phyloP scores from a whole-genome alignment of 1,284 basidiomycete species.

The Thelephora terrestris region DNA sequence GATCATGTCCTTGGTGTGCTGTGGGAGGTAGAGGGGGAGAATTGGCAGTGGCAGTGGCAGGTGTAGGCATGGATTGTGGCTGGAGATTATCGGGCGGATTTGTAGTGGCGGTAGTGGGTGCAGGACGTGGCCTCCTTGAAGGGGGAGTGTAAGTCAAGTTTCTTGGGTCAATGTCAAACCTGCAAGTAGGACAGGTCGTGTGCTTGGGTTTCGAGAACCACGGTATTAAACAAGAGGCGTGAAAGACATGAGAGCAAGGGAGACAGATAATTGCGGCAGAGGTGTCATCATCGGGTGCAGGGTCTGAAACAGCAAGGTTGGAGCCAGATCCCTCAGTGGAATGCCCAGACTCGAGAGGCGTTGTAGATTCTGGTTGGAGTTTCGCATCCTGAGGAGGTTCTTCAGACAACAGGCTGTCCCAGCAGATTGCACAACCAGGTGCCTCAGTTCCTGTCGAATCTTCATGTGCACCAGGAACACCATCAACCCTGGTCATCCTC shows the following conservation, averaged over 20 bases:
- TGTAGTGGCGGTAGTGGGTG: not conserved
- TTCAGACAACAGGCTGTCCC: constrained; percentile 50
- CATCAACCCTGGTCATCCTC: constrained; percentile 50
- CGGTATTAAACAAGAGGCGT: constrained; percentile 61
- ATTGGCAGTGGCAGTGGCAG: constrained; percentile 3
- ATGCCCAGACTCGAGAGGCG: constrained; percentile 4
- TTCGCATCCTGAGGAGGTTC: constrained; percentile 21
- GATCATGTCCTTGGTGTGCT: not conserved
- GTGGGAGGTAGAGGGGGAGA: constrained; percentile 1
- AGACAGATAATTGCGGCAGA: constrained; percentile 44
- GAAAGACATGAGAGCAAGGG: constrained; percentile 72
- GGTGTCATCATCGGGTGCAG: constrained; percentile 15
- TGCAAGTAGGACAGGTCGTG: constrained; percentile 72
- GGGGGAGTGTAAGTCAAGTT: constrained; percentile 44
- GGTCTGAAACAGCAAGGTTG: constrained; percentile 8
- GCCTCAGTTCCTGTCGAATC: constrained; percentile 24
- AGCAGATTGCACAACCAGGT: constrained; percentile 62
- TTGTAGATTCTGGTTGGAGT: constrained; percentile 3
- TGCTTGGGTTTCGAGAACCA: constrained; percentile 70
- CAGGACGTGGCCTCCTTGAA: constrained; percentile 10
- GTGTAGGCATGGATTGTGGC: constrained; percentile 9
- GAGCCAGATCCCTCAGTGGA: constrained; percentile 9
- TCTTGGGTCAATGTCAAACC: constrained; percentile 72
- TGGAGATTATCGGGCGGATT: not conserved
- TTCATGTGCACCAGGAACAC: constrained; percentile 8